Evolutionary conservation across 2,329 filamentous ascomycete species (phyloP), one percentile per base, ranked within the genome.

Genomic region (Colletotrichum spinosum): DNA sequence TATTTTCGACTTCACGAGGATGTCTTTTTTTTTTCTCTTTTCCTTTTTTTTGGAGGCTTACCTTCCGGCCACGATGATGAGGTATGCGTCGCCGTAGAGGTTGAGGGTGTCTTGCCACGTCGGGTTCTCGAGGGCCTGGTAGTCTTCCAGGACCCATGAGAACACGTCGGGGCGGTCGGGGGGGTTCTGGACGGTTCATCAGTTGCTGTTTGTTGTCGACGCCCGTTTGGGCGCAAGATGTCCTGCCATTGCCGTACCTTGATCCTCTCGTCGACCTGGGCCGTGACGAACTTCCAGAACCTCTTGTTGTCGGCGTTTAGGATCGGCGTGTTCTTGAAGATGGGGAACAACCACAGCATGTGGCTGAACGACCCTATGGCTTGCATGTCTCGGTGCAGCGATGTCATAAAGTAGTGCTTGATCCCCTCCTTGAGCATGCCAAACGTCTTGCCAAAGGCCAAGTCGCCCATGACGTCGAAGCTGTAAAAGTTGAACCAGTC

Each of bases 381-480:
- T 1, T 60, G 54, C 73, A 73, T 73, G 6, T 69, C 69, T 6
- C 62, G 58, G 34, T 73, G 72, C 3, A 71, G 49, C 1, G 69
- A 68, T 8, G 63, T 69, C 69, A 75, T 73, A 34, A 68, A 75
- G 55, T 70, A 70, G 49, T 73, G 70, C 42, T 71, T 70, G 9
- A 72, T 58, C 4, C 72, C 73, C 1, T 69, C 64, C 34, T 60
- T 65, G 12, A 80, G 69, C 77, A 77, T 77, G 9, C 74, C 68
- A 50, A 79, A 80, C 6, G 72, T 70, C 37, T 74, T 71, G 1
- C 75, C 77, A 49, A 81, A 81, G 5, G 76, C 78, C 42, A 81
- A 69, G 52, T 81, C 76, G 2, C 77, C 79, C 79, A 81, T 80
- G 6, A 80, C 72, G 17, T 80, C 79, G 44, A 79, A 79, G 67